Conservation (phyloP, 2,329 filamentous ascomycete genomes). For the Lachnellula arida region DNA sequence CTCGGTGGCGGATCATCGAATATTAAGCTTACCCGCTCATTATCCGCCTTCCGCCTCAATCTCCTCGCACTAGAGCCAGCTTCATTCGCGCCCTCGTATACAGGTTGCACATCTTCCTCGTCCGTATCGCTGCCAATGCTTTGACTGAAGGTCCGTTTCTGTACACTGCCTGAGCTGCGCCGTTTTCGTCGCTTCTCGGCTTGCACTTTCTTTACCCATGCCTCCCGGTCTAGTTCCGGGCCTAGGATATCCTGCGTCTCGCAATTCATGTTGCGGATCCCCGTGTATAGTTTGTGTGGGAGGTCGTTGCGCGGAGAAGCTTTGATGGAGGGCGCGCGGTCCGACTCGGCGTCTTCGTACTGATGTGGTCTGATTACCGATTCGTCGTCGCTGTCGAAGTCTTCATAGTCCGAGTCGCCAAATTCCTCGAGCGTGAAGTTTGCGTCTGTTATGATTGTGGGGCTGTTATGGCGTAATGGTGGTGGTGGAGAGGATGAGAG, state of each 20-base stretch:
- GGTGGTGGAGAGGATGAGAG: conserved; percentile 12
- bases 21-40: conserved; percentile 27
- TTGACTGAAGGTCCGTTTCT: conserved; percentile 30
- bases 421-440: conserved; percentile 33
- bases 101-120: conserved; percentile 30
- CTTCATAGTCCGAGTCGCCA: conserved; percentile 25
- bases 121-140: conserved; percentile 30
- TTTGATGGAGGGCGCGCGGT: conserved; percentile 20
- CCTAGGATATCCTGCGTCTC: conserved; percentile 9
- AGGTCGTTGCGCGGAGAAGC: conserved; percentile 17
- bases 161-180: conserved; percentile 27
- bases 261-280: conserved; percentile 22
- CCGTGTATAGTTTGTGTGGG: conserved; percentile 17
- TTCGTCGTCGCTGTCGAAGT: conserved; percentile 25
- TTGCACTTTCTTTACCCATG: conserved; percentile 21
- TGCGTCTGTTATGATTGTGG: conserved; percentile 17
- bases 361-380: conserved; percentile 28
- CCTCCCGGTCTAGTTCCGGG: conserved; percentile 20
- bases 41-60: conserved; percentile 27
- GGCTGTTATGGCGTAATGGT: background rate
- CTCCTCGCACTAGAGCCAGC: conserved; percentile 30
- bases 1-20: conserved; percentile 33
- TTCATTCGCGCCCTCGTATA: conserved; percentile 28
- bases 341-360: conserved; percentile 32
- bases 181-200: conserved; percentile 27